These are phyloP conservation scores for Xerocomellus dryophilus DNA, from an alignment of 768 basidiomycete species.

Conservation along the genomic window DNA sequence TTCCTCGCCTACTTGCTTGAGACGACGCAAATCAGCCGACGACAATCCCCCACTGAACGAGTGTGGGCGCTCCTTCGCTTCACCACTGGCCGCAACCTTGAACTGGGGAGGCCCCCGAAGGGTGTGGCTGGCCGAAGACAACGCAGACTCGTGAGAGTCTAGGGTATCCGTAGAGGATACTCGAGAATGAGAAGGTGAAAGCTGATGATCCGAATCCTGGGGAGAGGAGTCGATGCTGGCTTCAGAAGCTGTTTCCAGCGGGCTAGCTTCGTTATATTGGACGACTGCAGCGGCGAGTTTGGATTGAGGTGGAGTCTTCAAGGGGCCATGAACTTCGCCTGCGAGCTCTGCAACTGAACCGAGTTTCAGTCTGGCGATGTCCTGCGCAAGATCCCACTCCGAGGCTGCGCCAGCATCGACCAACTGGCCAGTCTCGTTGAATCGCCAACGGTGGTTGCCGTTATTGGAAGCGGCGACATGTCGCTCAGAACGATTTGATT, in stretches of 20 bases:
- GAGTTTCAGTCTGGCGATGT: conserved; percentile 70
- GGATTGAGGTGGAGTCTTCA: conserved; percentile 68
- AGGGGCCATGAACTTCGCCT: conserved; percentile 49
- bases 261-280: conserved; percentile 63
- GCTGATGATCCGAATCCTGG: conserved; percentile 62
- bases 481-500: conserved; percentile 37
- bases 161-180: conserved; percentile 81
- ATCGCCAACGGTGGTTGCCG: conserved; percentile 54
- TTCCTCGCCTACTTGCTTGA: conserved; percentile 64
- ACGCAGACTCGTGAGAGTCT: conserved; percentile 52
- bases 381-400: conserved; percentile 72
- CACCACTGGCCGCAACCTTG: conserved; percentile 49
- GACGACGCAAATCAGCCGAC: conserved; percentile 66
- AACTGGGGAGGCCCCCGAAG: conserved; percentile 53
- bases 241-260: conserved; percentile 69
- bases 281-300: conserved; percentile 53
- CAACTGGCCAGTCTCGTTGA: conserved; percentile 61
- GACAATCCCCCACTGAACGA: conserved; percentile 80
- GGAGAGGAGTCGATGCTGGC: conserved; percentile 74
- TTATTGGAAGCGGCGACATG: conserved; percentile 37
- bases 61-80: conserved; percentile 74
- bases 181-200: conserved; percentile 69
- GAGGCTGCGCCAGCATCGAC: conserved; percentile 51
- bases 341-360: conserved; percentile 48
- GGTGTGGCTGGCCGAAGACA: conserved; percentile 53